A percentile compares a stretch with the other conserved stretches of the same genome.
Evolutionary conservation across 2,329 filamentous ascomycete species (phyloP).

Genomic region (Fusarium sp.): DNA sequence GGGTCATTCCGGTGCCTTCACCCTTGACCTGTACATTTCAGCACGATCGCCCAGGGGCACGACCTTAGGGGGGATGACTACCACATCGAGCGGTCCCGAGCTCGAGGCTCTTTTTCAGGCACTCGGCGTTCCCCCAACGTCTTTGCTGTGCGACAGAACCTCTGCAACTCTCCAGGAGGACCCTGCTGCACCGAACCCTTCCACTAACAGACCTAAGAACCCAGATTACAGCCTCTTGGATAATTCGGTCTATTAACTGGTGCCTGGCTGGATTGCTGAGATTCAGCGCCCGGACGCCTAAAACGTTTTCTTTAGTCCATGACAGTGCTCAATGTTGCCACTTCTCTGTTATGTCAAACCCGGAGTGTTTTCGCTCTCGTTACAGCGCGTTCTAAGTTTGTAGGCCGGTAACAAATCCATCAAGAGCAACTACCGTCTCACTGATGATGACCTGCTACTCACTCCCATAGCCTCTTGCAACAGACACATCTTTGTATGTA

Average conservation of each 20-base stretch:
- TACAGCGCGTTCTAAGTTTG: too few relatives aligned
- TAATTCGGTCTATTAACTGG: neutral
- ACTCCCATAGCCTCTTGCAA: too few relatives aligned
- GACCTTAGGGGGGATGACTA: constrained; percentile 30
- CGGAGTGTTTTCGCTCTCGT: neutral
- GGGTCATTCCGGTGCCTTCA: constrained; percentile 47
- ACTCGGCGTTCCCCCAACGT: constrained; percentile 26
- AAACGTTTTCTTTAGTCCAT: neutral
- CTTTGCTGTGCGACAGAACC: constrained; percentile 27
- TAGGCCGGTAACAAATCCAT: too few relatives aligned
- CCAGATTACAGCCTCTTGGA: too few relatives aligned
- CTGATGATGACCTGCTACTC: too few relatives aligned
- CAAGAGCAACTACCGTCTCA: too few relatives aligned
- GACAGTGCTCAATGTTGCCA: neutral
- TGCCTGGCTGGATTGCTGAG: neutral
- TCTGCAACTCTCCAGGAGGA: constrained; percentile 28
- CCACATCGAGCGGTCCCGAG: constrained; percentile 20
- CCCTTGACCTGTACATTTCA: constrained; percentile 46
- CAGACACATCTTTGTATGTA: too few relatives aligned
- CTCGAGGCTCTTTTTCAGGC: constrained; percentile 33
- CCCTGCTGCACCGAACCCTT: neutral
- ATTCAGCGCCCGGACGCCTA: constrained; percentile 9
- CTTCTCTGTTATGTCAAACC: neutral
- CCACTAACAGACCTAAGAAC: neutral
- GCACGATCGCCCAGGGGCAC: constrained; percentile 38